Conservation (phyloP, 1,139 yeast genomes). For the Geotrichum reessii region DNA sequence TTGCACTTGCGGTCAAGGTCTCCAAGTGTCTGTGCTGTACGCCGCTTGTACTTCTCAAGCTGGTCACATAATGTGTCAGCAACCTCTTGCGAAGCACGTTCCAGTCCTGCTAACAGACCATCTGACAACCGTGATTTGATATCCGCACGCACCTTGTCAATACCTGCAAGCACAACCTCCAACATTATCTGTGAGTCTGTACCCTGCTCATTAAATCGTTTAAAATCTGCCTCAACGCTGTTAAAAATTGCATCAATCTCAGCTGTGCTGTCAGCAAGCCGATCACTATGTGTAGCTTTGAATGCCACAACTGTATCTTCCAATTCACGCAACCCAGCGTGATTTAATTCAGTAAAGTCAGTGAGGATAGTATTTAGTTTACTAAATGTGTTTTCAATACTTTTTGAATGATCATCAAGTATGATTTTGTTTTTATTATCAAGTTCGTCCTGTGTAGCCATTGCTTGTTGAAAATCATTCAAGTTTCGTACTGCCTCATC, state of each 20-base stretch:
- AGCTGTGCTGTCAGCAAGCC: slow-evolving; percentile 20
- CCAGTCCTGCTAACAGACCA: slow-evolving; percentile 20
- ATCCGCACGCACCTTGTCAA: slow-evolving; percentile 24
- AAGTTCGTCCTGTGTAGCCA: slow-evolving; percentile 22
- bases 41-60: slow-evolving; percentile 1
- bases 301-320: slow-evolving; percentile 11
- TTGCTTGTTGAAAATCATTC: slow-evolving; percentile 25
- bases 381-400: slow-evolving; percentile 7
- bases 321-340: slow-evolving; percentile 3
- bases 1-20: slow-evolving; percentile 2
- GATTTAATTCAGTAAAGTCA: slow-evolving; percentile 6
- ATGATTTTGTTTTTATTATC: slow-evolving; percentile 22
- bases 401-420: slow-evolving; percentile 20
- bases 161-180: slow-evolving; percentile 22
- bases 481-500: slow-evolving; percentile 30
- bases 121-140: slow-evolving; percentile 24
- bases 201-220: slow-evolving; percentile 15
- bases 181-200: slow-evolving; percentile 20
- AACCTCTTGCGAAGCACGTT: slow-evolving; percentile 22
- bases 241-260: slow-evolving; percentile 19
- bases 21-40: background rate
- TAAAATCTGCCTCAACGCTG: slow-evolving; percentile 18
- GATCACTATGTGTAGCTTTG: slow-evolving; percentile 20
- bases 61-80: slow-evolving; percentile 2
- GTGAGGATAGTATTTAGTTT: slow-evolving; percentile 20